Base-by-base conservation (phyloP, 2,329 filamentous ascomycete species). In the Ustulina deusta region DNA sequence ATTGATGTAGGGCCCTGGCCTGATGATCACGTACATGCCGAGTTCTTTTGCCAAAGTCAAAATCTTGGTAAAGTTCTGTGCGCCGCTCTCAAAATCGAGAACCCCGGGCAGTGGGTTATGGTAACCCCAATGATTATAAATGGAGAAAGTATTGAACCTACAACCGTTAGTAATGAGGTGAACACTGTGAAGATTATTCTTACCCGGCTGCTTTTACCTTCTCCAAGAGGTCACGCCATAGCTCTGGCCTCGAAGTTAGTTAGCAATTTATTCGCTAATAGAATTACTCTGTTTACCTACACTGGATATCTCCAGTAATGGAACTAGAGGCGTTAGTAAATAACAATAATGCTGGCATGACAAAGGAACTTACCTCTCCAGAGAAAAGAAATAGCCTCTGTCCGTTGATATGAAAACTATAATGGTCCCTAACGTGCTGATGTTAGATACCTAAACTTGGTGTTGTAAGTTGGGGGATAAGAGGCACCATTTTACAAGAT, bases 1-100 rank as follows among this genome's bases (percentile, higher is more conserved):
- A 69, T 90, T 91, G 65, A 89, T 83, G 64, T 90, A 91, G 0
- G 87, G 87, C 0, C 88, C 88, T 0, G 87, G 86, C 0, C 88
- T 81, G 1, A 84, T 82, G 32, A 88, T 83, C 44, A 87, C 81
- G 69, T 87, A 88, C 44, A 88, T 77, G 2, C 86, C 86, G 27
- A 87, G 77, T 44, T 85, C 80, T 69, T 86, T 83, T 2, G 86
- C 86, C 29, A 87, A 79, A 32, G 85, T 82, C 59, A 86, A 83
- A 46, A 88, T 81, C 9, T 79, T 78, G 4, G 82, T 83, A 65
- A 88, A 84, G 71, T 88, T 81, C 66, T 85, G 86, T 2, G 85
- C 84, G 2, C 83, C 85, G 13, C 78, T 86, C 59, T 81, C 79
- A 69, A 87, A 87, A 74, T 87, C 85, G 6, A 85, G 73, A 0